Base-by-base conservation (phyloP, 2,329 filamentous ascomycete species). In the Dothideomycetes sp. region DNA sequence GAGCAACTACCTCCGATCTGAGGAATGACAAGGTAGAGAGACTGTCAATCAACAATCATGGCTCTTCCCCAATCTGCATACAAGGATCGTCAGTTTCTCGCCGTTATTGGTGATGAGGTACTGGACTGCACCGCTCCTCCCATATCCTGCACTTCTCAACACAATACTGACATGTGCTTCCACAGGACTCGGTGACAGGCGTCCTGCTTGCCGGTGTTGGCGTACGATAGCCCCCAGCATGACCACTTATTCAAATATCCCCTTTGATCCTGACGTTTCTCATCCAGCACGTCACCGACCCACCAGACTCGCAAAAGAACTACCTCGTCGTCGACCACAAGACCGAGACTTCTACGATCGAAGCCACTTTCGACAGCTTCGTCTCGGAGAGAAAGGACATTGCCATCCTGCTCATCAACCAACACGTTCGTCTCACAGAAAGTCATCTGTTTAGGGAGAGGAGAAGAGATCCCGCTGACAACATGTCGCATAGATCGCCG, bases 71-170 rank as follows among this genome's bases (percentile, higher is more conserved):
- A 66, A 34, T 69, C 76, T 47, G 67, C 73, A 51, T 78, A 76
- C 64, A 78, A 77, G 68, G 87, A 96, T 66, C 78, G 91, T 56
- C 83, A 98, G 67, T 94, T 98, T 60, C 78, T 98, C 45, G 91
- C 91, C 49, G 89, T 98, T 34, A 98, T 98, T 59, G 91, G 91
- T 38, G 91, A 98, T 64, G 91, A 98, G 78, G 91, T 85, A 59
- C 34, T 49, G 45, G 17, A 16, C 17, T 30, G 33, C 11, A 34
- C 12, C 23, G 40, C 34, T 7, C 11, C 12, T 44, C 25, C 18
- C 2, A 7, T 11, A 11, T 7, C 22, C 19, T 64, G 63, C 64
- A 56, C 52, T 46, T 41, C 32, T 31, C 48, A 15, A 41, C 25
- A 42, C 34, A 17, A 16, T 12, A 16, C 18, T 30, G 24, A 35